Conservation (phyloP, 345 rosid species). For the Melaleuca alternifolia region DNA sequence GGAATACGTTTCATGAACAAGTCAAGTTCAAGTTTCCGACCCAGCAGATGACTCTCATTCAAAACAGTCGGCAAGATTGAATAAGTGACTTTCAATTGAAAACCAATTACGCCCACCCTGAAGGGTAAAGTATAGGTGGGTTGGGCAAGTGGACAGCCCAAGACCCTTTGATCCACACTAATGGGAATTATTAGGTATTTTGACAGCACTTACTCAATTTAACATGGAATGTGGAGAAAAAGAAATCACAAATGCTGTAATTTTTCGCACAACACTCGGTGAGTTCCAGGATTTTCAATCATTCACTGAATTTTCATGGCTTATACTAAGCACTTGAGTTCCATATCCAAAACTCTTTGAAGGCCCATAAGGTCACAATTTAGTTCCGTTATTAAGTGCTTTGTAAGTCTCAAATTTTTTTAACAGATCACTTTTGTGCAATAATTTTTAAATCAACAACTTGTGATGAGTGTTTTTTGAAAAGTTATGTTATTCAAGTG, state of each 20-base stretch:
- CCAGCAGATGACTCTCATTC: background rate
- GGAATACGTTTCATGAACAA: background rate
- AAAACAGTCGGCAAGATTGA: background rate
- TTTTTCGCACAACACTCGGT: background rate
- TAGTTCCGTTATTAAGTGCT: too few relatives aligned
- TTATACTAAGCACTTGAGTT: too few relatives aligned
- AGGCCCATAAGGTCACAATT: too few relatives aligned
- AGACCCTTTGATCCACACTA: background rate
- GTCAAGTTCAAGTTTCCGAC: background rate
- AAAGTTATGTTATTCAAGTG: background rate
- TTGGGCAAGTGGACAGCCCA: background rate
- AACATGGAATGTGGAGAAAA: background rate
- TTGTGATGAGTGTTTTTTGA: background rate
- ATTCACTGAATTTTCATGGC: background rate
- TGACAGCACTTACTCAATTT: background rate
- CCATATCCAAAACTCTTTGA: too few relatives aligned
- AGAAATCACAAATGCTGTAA: rapidly evolving
- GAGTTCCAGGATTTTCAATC: background rate
- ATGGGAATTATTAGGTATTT: background rate
- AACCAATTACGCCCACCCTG: background rate
- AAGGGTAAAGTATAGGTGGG: background rate
- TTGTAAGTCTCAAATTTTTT: too few relatives aligned
- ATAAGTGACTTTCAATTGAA: background rate
- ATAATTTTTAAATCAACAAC: background rate
- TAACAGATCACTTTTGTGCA: too few relatives aligned